Base-by-base conservation (phyloP, 345 rosid species). In the Zanthoxylum bungeanum region DNA sequence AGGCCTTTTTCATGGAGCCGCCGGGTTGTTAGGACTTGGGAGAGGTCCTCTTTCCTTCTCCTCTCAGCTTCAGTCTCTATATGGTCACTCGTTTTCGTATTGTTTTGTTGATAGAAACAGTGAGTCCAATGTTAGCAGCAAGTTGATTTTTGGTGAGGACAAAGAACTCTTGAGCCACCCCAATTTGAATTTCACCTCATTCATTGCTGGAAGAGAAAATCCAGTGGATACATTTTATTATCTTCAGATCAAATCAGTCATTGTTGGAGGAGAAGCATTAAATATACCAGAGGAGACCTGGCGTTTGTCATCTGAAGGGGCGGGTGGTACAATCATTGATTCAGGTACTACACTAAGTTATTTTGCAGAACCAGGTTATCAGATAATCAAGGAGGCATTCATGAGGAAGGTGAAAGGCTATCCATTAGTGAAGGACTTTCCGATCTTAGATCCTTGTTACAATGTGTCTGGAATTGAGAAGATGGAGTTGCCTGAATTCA, bases 11-110 rank as follows among this genome's bases (percentile, higher is more conserved):
- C 84, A 81, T 16, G 97, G 94, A n/a, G 94, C 97, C 50, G 83
- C 97, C 25, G 97, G 98, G 22, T 30, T 94, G 70, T 77, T 94
- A 60, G 97, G 98, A 1, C 84, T 94, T 37, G 98, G 98, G 30
- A 84, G 95, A 87, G 97, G 97, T 2, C 89, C 94, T 0, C 92
- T 92, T 57, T 94, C 98, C 1, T 88, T 93, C 50, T 74, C 92
- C 1, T 88, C 97, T 11, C 98, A 94, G 89, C 87, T 94, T 66
- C 94, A 90, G 71, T 84, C 97, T 59, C 77, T 72, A 3, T 90
- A 89, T 21, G 95, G 97, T 5, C 96, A 89, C 44, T 85, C 95
- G 0, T 94, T 94, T 73, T 92, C 97, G 0, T 94, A 94, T 47
- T 94, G 98, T 59, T 88, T 94, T n/a, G 93, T 84, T 21, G 91